phyloP scores from a whole-genome alignment of 2,329 filamentous ascomycete genomes.

The Microdochium trichocladiopsis region DNA sequence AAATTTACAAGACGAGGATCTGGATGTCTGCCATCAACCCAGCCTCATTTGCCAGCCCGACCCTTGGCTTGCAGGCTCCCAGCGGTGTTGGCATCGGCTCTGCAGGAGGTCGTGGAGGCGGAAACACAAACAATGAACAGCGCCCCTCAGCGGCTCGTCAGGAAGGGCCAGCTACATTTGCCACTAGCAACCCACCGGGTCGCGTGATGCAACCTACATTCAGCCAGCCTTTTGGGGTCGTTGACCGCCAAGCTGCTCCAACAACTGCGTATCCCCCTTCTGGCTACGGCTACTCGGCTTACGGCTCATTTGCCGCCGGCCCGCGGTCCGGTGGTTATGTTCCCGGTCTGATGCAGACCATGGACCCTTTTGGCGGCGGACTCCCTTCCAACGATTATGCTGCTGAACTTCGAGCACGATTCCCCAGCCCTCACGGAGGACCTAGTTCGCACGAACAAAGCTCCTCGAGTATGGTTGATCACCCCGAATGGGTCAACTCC shows the following conservation, averaged over 20 bases:
- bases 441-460: conserved; percentile 24
- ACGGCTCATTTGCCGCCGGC: conserved; percentile 33
- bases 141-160: conserved; percentile 37
- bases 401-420: conserved; percentile 31
- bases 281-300: conserved; percentile 32
- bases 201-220: conserved; percentile 36
- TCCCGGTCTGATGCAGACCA: conserved; percentile 27
- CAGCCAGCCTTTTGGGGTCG: conserved; percentile 28
- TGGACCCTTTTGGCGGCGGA: conserved; percentile 32
- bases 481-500: conserved; percentile 53
- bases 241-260: conserved; percentile 32
- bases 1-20: conserved; percentile 98
- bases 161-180: conserved; percentile 29
- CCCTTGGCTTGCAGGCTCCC: conserved; percentile 63
- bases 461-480: conserved; percentile 27
- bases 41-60: conserved; percentile 82
- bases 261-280: conserved; percentile 29
- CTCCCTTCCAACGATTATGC: conserved; percentile 37
- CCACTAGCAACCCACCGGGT: conserved; percentile 25
- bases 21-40: conserved; percentile 99
- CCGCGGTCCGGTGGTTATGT: conserved; percentile 31
- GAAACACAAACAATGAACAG: conserved; percentile 35
- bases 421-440: conserved; percentile 23
- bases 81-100: conserved; percentile 60
- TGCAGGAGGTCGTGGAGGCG: conserved; percentile 46